Conservation (phyloP, 2,329 filamentous ascomycete genomes). For the Microdochium trichocladiopsis region DNA sequence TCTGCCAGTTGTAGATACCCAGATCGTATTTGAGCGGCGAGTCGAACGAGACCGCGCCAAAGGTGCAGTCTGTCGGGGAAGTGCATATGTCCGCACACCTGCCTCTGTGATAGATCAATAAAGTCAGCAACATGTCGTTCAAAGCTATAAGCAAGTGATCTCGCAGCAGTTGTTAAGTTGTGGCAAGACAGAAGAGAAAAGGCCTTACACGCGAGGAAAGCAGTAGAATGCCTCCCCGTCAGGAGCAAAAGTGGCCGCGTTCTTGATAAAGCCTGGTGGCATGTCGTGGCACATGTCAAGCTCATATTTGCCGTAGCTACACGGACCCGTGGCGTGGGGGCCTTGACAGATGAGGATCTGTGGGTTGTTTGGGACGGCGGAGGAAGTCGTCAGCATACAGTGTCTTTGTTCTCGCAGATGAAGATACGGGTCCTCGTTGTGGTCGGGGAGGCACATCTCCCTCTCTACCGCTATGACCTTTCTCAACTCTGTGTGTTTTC, state of each 20-base stretch:
- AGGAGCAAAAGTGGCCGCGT: constrained; percentile 41
- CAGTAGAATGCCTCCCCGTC: constrained; percentile 42
- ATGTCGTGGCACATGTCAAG: constrained; percentile 40
- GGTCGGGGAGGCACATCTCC: too few relatives aligned
- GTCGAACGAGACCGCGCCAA: constrained; percentile 37
- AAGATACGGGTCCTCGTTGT: too few relatives aligned
- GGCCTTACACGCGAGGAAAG: constrained; percentile 29
- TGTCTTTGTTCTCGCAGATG: too few relatives aligned
- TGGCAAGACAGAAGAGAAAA: neutral
- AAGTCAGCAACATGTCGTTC: neutral
- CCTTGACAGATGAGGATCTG: constrained; percentile 45
- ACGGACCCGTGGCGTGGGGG: constrained; percentile 39
- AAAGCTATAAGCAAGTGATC: neutral
- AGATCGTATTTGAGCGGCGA: constrained; percentile 41
- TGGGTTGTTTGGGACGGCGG: neutral
- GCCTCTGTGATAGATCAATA: constrained; percentile 12
- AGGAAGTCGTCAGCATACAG: too few relatives aligned
- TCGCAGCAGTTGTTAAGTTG: neutral
- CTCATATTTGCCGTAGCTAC: constrained; percentile 33
- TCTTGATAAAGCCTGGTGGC: constrained; percentile 26
- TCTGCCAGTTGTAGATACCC: constrained; percentile 35
- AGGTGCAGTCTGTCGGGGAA: constrained; percentile 45
- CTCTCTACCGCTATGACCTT: too few relatives aligned
- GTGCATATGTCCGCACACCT: constrained; percentile 36
- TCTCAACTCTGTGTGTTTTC: too few relatives aligned